phyloP scores from a whole-genome alignment of 441 rosid species.

The Gossypium gossypioides region DNA sequence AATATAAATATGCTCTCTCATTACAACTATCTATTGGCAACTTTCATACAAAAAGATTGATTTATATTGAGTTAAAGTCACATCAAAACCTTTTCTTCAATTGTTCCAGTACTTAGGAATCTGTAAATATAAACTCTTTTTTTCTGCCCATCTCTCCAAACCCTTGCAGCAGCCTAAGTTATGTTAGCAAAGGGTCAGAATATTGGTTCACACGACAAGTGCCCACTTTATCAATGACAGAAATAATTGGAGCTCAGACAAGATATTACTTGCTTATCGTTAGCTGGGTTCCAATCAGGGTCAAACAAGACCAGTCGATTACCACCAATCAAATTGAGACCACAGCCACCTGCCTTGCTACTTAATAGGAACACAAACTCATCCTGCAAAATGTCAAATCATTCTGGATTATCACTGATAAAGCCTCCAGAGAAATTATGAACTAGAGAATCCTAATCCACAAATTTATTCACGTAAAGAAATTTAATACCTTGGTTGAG shows the following conservation, averaged over 20 bases:
- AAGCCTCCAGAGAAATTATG: slow-evolving; percentile 10
- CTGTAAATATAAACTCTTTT: slow-evolving; percentile 92
- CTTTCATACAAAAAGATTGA: background rate
- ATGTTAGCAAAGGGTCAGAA: slow-evolving; percentile 15
- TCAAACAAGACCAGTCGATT: slow-evolving; percentile 88
- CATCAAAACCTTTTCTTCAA: slow-evolving; percentile 84
- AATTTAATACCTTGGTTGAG: slow-evolving; percentile 51
- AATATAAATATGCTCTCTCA: slow-evolving; percentile 1
- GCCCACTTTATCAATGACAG: background rate
- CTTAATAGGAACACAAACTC: slow-evolving; percentile 93
- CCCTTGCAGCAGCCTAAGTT: slow-evolving; percentile 94
- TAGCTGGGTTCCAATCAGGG: slow-evolving; percentile 99
- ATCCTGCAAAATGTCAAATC: slow-evolving; percentile 44
- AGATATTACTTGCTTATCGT: slow-evolving; percentile 84
- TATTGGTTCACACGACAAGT: slow-evolving; percentile 16
- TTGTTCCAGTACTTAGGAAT: slow-evolving; percentile 91
- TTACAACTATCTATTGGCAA: background rate
- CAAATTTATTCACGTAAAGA: background rate
- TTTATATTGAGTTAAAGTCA: slow-evolving; percentile 16
- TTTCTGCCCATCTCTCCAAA: slow-evolving; percentile 99
- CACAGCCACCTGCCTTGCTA: slow-evolving; percentile 99
- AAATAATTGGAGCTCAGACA: slow-evolving; percentile 10
- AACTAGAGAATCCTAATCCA: background rate
- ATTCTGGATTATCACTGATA: slow-evolving; percentile 14
- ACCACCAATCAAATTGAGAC: slow-evolving; percentile 92